Conservation (phyloP, 2,329 filamentous ascomycete species). For the Chrysoporthe cubensis region DNA sequence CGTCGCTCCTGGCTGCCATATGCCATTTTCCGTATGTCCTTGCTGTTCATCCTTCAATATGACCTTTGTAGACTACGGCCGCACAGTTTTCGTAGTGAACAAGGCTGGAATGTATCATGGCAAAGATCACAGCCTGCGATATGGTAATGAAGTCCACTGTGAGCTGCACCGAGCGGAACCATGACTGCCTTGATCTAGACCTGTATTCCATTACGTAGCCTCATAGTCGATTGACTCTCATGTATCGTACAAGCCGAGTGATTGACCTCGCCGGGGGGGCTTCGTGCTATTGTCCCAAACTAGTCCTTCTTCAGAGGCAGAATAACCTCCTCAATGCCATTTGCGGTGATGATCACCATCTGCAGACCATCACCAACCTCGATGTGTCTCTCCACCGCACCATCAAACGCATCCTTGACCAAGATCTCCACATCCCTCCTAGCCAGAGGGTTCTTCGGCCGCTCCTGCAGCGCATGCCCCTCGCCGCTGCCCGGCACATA, state of each 20-base stretch:
- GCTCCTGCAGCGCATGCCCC: slow-evolving; percentile 78
- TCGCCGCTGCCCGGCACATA: slow-evolving; percentile 85
- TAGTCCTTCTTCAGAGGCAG: slow-evolving; percentile 90
- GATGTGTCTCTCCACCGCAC: slow-evolving; percentile 97
- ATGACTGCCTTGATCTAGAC: slow-evolving; percentile 2
- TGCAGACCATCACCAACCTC: slow-evolving; percentile 97
- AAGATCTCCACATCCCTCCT: slow-evolving; percentile 78
- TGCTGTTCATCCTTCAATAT: not conserved
- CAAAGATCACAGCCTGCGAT: not conserved
- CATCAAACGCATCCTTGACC: slow-evolving; percentile 97
- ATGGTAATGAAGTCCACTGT: not conserved
- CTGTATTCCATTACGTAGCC: slow-evolving; percentile 20
- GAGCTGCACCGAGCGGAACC: not conserved
- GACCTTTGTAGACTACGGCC: not conserved
- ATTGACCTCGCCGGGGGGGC: slow-evolving; percentile 6
- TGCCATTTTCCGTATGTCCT: not conserved
- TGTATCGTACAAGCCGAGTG: slow-evolving; percentile 39
- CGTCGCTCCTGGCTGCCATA: no score
- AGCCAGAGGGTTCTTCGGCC: slow-evolving; percentile 71
- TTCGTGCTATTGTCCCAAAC: slow-evolving; percentile 22
- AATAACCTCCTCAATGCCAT: slow-evolving; percentile 86
- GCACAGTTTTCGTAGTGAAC: not conserved
- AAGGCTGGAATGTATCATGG: not conserved
- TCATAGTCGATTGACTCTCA: slow-evolving; percentile 20
- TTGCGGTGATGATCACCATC: slow-evolving; percentile 88